Base-by-base conservation (phyloP, 345 rosid species). In the Rubroshorea leprosula region DNA sequence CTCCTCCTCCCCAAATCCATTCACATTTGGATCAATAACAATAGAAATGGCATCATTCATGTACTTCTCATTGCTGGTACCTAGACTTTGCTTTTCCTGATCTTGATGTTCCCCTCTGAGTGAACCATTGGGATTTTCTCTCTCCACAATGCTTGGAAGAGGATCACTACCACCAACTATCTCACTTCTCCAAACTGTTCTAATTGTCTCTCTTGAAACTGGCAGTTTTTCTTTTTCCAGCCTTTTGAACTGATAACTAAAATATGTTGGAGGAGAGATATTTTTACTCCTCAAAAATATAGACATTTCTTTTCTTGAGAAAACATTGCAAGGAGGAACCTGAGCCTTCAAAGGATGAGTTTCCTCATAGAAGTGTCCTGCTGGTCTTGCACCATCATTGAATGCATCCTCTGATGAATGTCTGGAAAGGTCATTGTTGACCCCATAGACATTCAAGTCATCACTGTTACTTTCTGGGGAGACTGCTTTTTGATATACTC, bases 231-330 rank as follows among this genome's bases (percentile, higher is more conserved):
- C 78, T 54, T 50, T 56, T 53, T 68, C 78, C 43, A 78, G 55
- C 55, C 60, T 76, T 69, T 72, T 81, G 27, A 46, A 47, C 62
- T 57, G 84, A 70, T 58, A 51, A 63, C 59, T 68, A 62, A 72
- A 74, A 78, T 81, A 83, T 20, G 65, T 60, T 26, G 82, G 68
- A 63, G 86, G 95, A 58, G 76, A 78, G 51, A 83, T 55, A 49
- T 68, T 76, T 76, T 69, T 83, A 63, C 70, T 75, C 65, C 44
- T 77, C 51, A 92, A 71, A 70, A 86, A 92, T 39, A 62, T 66
- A 22, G 97, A 81, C 96, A 92, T 92, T 68, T 79, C 98, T 60
- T 74, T 74, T 72, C 78, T 87, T 38, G 95, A 92, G 78, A 92
- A 86, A 51, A 89, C 70, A 68, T 89, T 74, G 39, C 69, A 61